Base-by-base conservation (phyloP, 73 alveolate genomes). In the Paramecium biaurelia region DNA sequence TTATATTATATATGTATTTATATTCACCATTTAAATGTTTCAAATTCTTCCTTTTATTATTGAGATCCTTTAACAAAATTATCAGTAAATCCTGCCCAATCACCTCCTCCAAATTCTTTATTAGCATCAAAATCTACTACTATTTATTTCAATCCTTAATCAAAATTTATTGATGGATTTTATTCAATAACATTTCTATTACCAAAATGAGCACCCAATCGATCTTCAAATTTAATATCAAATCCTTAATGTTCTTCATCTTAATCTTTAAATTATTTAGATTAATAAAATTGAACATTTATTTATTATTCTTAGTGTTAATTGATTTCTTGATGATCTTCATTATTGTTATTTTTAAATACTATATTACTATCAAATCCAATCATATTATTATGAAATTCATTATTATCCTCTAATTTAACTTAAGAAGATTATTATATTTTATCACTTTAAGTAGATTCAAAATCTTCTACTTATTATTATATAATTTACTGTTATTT, bases 111-210 rank as follows among this genome's bases (percentile, higher is more conserved):
- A 74, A 74, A 74, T 12, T 74, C 87, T 37, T 34, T 41, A 74
- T 74, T 74, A 3, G 87, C 87, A 34, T 74, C 87, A 74, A 74
- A 74, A 28, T 74, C 87, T 0, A 74, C 87, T 18, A 35, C 58
- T 2, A 18, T 7, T 74, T 74, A n/a, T 34, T 32, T 34, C 7
- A 11, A 4, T 0, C 87, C 35, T n/a, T 28, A 37, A 9, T 37
- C 59, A 37, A 37, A 74, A 21, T 14, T 37, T 3, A 41, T 34
- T 4, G 67, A 37, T 37, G 87, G 59, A n/a, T 74, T 34, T 74
- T 74, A 70, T 32, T 32, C 58, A 24, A 28, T 70, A 32, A 63
- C 12, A 18, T 11, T 20, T 70, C 86, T 28, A 70, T 32, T 70
- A 35, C 14, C 41, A 70, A 32, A 70, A 70, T 35, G 86, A 18